phyloP scores from a whole-genome alignment of 768 basidiomycete genomes.

The Amylocystis lapponica region DNA sequence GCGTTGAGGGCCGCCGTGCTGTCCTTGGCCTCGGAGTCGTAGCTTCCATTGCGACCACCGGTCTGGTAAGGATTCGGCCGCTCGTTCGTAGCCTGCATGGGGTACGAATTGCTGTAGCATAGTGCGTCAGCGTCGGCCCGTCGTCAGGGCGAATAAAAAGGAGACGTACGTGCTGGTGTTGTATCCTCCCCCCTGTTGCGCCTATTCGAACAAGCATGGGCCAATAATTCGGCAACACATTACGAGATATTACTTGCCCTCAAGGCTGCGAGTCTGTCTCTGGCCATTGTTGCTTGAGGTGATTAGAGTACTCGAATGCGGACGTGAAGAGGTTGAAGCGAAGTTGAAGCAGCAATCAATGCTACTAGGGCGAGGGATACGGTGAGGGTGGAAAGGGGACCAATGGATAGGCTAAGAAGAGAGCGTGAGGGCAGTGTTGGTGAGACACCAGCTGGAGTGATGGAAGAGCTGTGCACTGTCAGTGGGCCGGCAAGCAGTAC shows the following conservation, averaged over 20 bases:
- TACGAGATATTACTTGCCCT: slow-evolving; percentile 44
- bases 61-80: slow-evolving; percentile 61
- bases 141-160: slow-evolving; percentile 3
- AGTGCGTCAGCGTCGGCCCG: slow-evolving; percentile 4
- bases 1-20: slow-evolving; percentile 42
- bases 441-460: not conserved
- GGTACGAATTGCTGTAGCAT: slow-evolving; percentile 49
- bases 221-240: not conserved
- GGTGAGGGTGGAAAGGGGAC: not conserved
- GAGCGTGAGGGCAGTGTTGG: slow-evolving; percentile 2
- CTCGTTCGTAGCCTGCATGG: slow-evolving; percentile 63
- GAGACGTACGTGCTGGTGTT: slow-evolving; percentile 41
- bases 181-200: slow-evolving; percentile 54
- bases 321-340: slow-evolving; percentile 9
- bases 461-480: no score
- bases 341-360: slow-evolving; percentile 19
- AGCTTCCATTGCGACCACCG: slow-evolving; percentile 52
- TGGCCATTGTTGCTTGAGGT: slow-evolving; percentile 51
- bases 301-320: slow-evolving; percentile 13
- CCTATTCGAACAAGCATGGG: slow-evolving; percentile 32
- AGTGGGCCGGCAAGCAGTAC: no score
- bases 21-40: slow-evolving; percentile 66
- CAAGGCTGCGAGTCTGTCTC: slow-evolving; percentile 88
- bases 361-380: slow-evolving; percentile 7
- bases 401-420: slow-evolving; percentile 3